Conservation (phyloP, 2,329 filamentous ascomycete genomes). For the Escovopsis weberi region DNA sequence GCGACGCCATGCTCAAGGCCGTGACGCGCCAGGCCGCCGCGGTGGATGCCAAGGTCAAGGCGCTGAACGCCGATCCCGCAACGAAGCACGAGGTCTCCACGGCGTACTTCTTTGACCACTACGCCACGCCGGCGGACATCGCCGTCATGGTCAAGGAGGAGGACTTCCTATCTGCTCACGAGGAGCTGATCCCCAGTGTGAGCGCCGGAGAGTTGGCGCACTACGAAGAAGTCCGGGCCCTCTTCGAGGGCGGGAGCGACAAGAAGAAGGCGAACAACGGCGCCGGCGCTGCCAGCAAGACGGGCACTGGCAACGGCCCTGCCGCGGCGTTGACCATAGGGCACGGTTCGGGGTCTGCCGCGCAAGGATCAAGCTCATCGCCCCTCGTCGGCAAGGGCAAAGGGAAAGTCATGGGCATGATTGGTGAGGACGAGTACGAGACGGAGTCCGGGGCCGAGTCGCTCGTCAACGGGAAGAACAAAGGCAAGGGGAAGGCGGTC, state of each 20-base stretch:
- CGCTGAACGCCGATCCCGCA: slow-evolving; percentile 41
- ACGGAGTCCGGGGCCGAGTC: slow-evolving; percentile 14
- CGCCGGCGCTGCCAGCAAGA: slow-evolving; percentile 3
- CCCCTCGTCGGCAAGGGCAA: slow-evolving; percentile 22
- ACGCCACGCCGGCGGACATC: slow-evolving; percentile 68
- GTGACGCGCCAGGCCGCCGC: slow-evolving; percentile 77
- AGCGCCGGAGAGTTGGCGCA: slow-evolving; percentile 84
- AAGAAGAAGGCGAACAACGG: slow-evolving; percentile 12
- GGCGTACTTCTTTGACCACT: slow-evolving; percentile 91
- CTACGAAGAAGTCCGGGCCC: slow-evolving; percentile 69
- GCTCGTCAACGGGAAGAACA: slow-evolving; percentile 12
- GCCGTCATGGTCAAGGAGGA: slow-evolving; percentile 78
- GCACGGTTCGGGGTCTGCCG: slow-evolving; percentile 16
- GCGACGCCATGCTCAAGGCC: slow-evolving; percentile 96
- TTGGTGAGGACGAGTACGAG: slow-evolving; percentile 19
- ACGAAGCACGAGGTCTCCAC: slow-evolving; percentile 48
- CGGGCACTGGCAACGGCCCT: too few species aligned
- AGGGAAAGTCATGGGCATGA: slow-evolving; percentile 20
- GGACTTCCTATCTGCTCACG: slow-evolving; percentile 71
- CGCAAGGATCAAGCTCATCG: slow-evolving; percentile 8
- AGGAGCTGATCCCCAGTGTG: slow-evolving; percentile 83
- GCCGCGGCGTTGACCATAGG: background rate
- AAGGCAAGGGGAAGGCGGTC: slow-evolving; percentile 43
- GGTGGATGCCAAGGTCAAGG: slow-evolving; percentile 70
- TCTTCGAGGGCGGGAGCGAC: slow-evolving; percentile 54